A percentile compares a stretch with the other conserved stretches of the same genome.
Conservation (phyloP, 2,329 filamentous ascomycete species). For the Gremmenia infestans region DNA sequence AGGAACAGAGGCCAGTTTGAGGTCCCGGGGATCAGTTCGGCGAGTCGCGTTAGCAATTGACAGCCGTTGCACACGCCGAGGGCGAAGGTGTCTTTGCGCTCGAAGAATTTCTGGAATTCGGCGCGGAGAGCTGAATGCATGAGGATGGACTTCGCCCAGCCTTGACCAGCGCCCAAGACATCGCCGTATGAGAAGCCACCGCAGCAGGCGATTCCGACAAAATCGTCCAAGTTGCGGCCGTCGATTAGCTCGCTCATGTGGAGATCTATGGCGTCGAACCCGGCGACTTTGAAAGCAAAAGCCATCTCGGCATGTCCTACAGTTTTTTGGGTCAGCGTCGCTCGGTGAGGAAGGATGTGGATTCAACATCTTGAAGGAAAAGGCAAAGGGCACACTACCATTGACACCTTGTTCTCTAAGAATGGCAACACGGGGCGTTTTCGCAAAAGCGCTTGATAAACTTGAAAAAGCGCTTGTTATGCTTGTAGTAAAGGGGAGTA, state of each 20-base stretch:
- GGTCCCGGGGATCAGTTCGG: conserved; percentile 81
- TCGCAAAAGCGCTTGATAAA: conserved; percentile 41
- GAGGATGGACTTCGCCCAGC: conserved; percentile 92
- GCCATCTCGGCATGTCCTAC: conserved; percentile 82
- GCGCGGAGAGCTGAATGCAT: conserved; percentile 71
- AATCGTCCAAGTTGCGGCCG: conserved; percentile 73
- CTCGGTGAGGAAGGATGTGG: background rate
- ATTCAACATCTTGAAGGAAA: conserved; percentile 62
- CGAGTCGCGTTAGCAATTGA: conserved; percentile 83
- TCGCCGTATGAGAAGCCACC: conserved; percentile 92
- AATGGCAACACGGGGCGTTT: conserved; percentile 74
- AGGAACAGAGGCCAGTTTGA: conserved; percentile 81
- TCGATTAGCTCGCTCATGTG: conserved; percentile 93
- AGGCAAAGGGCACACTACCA: conserved; percentile 93
- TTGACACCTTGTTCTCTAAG: conserved; percentile 95
- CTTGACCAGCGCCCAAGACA: conserved; percentile 88
- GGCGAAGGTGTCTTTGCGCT: conserved; percentile 81
- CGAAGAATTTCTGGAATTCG: conserved; percentile 83
- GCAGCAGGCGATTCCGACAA: conserved; percentile 87
- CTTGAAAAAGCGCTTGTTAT: conserved; percentile 35
- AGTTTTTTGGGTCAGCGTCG: no score
- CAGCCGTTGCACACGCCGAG: conserved; percentile 97
- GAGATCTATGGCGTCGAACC: conserved; percentile 87
- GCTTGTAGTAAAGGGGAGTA: conserved; percentile 57
- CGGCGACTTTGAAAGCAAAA: conserved; percentile 86